Conservation (phyloP, 2,329 filamentous ascomycete genomes). For the Fusarium luffae region DNA sequence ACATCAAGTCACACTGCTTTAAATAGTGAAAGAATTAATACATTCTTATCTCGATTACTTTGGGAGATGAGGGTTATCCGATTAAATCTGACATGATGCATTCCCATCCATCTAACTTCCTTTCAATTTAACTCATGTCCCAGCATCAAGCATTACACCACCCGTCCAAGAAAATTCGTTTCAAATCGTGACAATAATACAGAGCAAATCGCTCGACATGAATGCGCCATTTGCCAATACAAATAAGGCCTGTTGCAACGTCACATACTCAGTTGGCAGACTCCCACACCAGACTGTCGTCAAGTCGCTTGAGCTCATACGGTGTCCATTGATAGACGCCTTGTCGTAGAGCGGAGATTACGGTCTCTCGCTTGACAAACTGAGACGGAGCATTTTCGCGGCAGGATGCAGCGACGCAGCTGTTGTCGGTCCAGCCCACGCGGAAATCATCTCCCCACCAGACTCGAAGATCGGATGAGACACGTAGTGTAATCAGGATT, state of each 20-base stretch:
- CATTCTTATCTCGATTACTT: constrained; percentile 28
- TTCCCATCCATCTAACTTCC: constrained; percentile 42
- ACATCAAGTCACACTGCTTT: background rate
- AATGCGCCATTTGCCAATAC: constrained; percentile 40
- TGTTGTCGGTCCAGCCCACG: constrained; percentile 56
- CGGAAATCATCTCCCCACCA: constrained; percentile 58
- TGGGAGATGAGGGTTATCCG: constrained; percentile 36
- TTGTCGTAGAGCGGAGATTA: constrained; percentile 46
- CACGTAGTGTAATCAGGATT: constrained; percentile 52
- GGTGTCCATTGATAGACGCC: constrained; percentile 52
- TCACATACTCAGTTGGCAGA: constrained; percentile 43
- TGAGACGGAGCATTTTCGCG: constrained; percentile 45
- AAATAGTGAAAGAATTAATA: constrained; percentile 3
- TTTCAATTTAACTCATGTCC: constrained; percentile 47
- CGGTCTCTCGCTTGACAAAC: constrained; percentile 49
- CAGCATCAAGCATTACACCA: constrained; percentile 48
- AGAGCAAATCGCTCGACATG: constrained; percentile 45
- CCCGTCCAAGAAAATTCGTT: constrained; percentile 51
- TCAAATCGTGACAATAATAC: constrained; percentile 50
- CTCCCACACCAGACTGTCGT: constrained; percentile 48
- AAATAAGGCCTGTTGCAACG: constrained; percentile 13
- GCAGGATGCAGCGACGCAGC: constrained; percentile 53
- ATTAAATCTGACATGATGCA: constrained; percentile 44
- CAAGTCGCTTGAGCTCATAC: constrained; percentile 48
- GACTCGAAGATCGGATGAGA: constrained; percentile 52